A percentile compares a stretch with the other conserved stretches of the same genome.
phyloP scores from a whole-genome alignment of 2,329 filamentous ascomycete species.

The Calonectria pseudoreteaudii region DNA sequence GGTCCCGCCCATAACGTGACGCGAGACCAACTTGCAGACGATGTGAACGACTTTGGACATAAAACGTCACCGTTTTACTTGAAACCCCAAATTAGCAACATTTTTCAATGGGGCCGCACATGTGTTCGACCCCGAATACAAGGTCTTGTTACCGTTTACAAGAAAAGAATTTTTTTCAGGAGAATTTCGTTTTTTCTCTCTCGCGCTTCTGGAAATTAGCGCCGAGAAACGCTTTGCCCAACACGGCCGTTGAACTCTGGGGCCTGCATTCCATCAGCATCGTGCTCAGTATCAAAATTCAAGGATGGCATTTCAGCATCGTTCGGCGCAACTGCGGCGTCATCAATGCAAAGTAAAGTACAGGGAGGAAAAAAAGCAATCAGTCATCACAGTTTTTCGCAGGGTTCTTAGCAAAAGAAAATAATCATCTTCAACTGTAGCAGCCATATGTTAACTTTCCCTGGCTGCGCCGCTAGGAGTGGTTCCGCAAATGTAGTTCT shows the following conservation, averaged over 20 bases:
- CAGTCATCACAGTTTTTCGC: not conserved
- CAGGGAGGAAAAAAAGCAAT: not conserved
- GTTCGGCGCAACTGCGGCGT: not conserved
- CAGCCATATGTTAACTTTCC: not conserved
- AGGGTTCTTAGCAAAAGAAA: not conserved
- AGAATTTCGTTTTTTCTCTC: not conserved
- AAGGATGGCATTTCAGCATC: not conserved
- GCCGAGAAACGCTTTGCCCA: not conserved
- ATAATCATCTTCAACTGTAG: not conserved
- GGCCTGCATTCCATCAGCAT: not conserved
- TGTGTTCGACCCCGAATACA: not conserved
- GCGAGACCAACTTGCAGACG: not conserved
- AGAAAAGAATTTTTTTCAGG: too few species aligned
- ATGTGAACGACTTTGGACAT: not conserved
- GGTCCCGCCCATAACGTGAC: conserved; percentile 7
- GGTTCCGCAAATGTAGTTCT: not conserved
- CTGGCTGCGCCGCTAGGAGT: not conserved
- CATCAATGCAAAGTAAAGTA: not conserved
- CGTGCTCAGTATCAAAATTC: not conserved
- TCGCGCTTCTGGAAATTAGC: not conserved
- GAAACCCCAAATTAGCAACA: not conserved
- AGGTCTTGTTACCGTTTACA: not conserved
- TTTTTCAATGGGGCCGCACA: not conserved
- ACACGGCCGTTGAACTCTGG: not conserved
- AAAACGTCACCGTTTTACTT: not conserved